phyloP scores from a whole-genome alignment of 2,329 filamentous ascomycete genomes.

The Xylariaceae sp. region DNA sequence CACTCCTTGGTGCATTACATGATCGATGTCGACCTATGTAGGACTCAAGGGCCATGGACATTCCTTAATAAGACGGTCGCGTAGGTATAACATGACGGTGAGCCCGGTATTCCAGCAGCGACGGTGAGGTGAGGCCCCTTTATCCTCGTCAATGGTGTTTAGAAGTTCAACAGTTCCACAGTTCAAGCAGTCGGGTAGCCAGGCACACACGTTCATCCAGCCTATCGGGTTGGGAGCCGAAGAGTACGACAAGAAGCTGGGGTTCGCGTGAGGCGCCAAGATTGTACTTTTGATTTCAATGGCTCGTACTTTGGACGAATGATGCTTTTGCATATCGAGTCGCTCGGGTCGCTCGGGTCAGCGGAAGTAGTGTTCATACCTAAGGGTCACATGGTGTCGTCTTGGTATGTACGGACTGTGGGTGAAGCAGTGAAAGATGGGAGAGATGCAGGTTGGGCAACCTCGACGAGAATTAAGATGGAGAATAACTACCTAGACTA shows the following conservation, averaged over 20 bases:
- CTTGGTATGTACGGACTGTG: no score
- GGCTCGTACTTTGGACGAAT: no score
- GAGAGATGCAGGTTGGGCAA: no score
- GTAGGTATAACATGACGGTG: conserved; percentile 24
- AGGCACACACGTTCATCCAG: conserved; percentile 35
- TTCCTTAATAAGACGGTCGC: conserved; percentile 22
- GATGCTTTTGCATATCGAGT: no score
- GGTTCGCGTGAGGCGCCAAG: conserved; percentile 6
- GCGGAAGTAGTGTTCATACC: no score
- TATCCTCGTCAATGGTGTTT: conserved; percentile 43
- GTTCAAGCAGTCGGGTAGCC: conserved; percentile 18
- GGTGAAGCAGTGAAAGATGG: no score
- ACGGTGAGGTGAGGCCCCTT: conserved; percentile 41
- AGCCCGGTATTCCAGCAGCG: conserved; percentile 42
- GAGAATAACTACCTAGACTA: no score
- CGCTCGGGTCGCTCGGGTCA: no score
- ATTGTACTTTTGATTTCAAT: not conserved
- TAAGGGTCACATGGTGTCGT: no score
- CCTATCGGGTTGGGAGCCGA: conserved; percentile 30
- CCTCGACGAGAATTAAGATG: no score
- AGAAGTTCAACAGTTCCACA: conserved; percentile 33
- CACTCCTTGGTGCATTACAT: conserved; percentile 28
- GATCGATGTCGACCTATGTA: conserved; percentile 24
- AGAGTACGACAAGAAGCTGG: conserved; percentile 16
- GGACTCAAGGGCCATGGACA: conserved; percentile 25